Conservation (phyloP, 1,139 yeast species). For the Magnusiomyces magnusii region DNA sequence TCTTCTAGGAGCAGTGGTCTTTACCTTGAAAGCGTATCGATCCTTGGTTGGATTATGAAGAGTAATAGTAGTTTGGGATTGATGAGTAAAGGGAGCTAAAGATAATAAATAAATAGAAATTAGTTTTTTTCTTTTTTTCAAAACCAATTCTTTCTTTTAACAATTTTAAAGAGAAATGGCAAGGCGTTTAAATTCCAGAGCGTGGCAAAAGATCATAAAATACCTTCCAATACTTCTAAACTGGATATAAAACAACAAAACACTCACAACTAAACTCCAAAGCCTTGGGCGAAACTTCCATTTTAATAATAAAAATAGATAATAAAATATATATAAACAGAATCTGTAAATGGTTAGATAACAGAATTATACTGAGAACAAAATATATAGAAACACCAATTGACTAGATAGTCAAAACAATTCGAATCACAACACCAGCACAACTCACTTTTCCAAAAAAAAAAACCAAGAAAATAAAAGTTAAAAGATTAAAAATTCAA, state of each 20-base stretch:
- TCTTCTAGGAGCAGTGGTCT: slow-evolving; percentile 96
- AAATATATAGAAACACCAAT: too few relatives aligned
- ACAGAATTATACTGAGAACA: too few relatives aligned
- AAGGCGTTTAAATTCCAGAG: not conserved
- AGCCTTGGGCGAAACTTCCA: slow-evolving; percentile 55
- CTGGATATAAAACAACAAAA: not conserved
- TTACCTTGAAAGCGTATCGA: slow-evolving; percentile 83
- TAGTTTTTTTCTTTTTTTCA: not conserved
- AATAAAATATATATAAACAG: not conserved
- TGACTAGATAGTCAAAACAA: too few relatives aligned
- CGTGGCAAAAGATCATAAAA: not conserved
- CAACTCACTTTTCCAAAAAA: too few relatives aligned
- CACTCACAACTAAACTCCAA: slow-evolving; percentile 73
- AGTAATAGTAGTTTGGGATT: slow-evolving; percentile 60
- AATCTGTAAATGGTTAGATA: not conserved
- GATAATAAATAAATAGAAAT: not conserved
- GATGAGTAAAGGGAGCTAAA: slow-evolving; percentile 54
- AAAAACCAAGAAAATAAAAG: too few relatives aligned
- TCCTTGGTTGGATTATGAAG: slow-evolving; percentile 57
- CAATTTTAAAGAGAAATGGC: not conserved
- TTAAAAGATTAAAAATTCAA: too few relatives aligned
- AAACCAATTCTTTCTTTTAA: not conserved
- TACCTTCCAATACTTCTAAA: too few relatives aligned
- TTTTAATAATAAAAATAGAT: slow-evolving; percentile 22
- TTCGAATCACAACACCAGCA: too few relatives aligned